phyloP scores from a whole-genome alignment of 108 stramenopile species.

The Conticribra guillardii region DNA sequence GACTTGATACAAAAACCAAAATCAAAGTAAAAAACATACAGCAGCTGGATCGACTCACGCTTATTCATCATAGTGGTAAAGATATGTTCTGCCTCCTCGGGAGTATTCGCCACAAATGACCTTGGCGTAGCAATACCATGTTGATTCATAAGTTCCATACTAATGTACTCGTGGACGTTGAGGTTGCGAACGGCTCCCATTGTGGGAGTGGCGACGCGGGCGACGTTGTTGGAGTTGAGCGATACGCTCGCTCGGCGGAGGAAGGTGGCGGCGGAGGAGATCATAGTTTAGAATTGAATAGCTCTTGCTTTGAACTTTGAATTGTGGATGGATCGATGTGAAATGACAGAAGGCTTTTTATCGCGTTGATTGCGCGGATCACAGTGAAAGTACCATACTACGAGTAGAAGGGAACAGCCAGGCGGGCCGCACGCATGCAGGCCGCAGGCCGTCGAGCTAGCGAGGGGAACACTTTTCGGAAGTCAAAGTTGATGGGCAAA shows the following conservation, averaged over 20 bases:
- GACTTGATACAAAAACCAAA: neutral
- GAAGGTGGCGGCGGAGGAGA: conserved; percentile 30
- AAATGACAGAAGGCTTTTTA: no score
- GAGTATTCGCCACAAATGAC: conserved; percentile 63
- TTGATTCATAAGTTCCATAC: conserved; percentile 78
- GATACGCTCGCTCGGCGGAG: conserved; percentile 12
- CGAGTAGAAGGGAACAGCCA: no score
- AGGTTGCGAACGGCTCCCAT: conserved; percentile 63
- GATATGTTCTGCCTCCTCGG: conserved; percentile 78
- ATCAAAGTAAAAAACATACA: neutral
- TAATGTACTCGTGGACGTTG: conserved; percentile 78
- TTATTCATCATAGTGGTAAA: conserved; percentile 62
- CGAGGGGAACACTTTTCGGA: no score
- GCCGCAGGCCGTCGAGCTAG: no score
- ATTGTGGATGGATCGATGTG: no score
- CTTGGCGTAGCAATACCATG: conserved; percentile 71
- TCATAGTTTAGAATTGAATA: no score
- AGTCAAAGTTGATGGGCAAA: no score
- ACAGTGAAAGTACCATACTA: no score
- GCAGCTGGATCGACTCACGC: conserved; percentile 43
- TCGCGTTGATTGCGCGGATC: no score
- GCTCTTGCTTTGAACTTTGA: no score
- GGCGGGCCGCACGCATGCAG: no score
- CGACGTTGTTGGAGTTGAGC: neutral
- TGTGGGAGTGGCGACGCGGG: conserved; percentile 40